Evolutionary conservation across 306 rosid species (phyloP), one percentile per base, ranked within the genome.

Genomic region (Trifolium dubium): DNA sequence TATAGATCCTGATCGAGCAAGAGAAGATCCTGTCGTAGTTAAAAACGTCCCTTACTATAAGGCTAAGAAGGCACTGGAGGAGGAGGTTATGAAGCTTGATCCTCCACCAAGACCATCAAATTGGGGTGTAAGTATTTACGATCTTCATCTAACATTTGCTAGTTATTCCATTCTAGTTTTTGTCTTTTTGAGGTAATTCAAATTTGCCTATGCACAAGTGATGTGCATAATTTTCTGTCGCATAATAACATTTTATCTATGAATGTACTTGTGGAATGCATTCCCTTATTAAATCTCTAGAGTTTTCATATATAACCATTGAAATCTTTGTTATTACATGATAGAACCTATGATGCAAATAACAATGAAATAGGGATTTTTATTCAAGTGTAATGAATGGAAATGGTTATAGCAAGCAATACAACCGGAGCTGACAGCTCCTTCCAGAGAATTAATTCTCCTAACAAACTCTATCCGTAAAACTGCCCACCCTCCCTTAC

Each of bases 1-100:
- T 62, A 80, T 92, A 51, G 97, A 94, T 79, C 99, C 99, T 82
- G 90, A 37, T 32, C 95, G 99, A 31, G 96, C 97, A 70, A 89
- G 85, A 86, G 92, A 87, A 62, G 99, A 92, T 78, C 95, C 97
- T 75, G 89, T 89, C 75, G 76, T 94, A 29, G 97, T 92, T 81
- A 92, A 81, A 83, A 92, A 89, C 70, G 30, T 94, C 50, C 92
- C 99, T 67, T 89, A 81, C 85, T 92, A 75, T 72, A 94, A 88
- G 88, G 99, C 96, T 65, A 88, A 89, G 90, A 94, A 88, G 79
- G 82, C 89, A 43, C 77, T 94, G 19, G 97, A 94, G 87, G 74
- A 91, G 62, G 90, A 94, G 76, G 88, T 92, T 68, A 83, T 89
- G 92, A 94, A 86, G 83, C 87, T 91, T 74, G 87, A 88, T 84